Percentiles rank a stretch among this genome's conserved stretches.
phyloP scores from a whole-genome alignment of 805 yeast species.

The Candida broadrunensis region DNA sequence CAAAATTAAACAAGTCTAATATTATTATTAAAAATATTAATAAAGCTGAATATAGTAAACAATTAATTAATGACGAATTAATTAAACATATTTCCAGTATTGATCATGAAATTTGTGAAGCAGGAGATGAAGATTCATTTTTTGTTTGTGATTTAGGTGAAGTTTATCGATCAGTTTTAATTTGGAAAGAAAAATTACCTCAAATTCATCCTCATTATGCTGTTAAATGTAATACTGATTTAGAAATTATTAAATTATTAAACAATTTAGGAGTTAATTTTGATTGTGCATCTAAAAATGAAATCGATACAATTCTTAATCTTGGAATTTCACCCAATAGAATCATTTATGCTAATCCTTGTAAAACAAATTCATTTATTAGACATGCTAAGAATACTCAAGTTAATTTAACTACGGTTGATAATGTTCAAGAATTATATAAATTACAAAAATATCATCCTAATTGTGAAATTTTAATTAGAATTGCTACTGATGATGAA shows the following conservation, averaged over 20 bases:
- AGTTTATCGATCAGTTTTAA: conserved; percentile 54
- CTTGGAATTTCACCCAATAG: conserved; percentile 63
- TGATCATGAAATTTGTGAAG: conserved; percentile 56
- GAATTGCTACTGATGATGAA: conserved; percentile 88
- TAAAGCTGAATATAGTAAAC: not conserved
- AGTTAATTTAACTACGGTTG: conserved; percentile 81
- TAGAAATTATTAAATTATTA: conserved; percentile 53
- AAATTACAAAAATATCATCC: conserved; percentile 73
- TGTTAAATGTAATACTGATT: conserved; percentile 86
- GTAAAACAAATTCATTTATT: conserved; percentile 81
- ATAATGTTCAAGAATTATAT: conserved; percentile 78
- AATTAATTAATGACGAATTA: conserved; percentile 38
- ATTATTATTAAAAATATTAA: no score
- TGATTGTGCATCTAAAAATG: conserved; percentile 91
- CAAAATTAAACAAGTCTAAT: not conserved
- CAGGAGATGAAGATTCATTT: conserved; percentile 84
- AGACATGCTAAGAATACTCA: conserved; percentile 59
- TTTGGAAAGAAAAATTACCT: conserved; percentile 69
- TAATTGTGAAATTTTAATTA: conserved; percentile 62
- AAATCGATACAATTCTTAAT: conserved; percentile 63
- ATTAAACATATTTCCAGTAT: conserved; percentile 37
- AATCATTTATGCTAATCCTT: conserved; percentile 90
- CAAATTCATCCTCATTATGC: conserved; percentile 87
- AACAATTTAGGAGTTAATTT: conserved; percentile 68
- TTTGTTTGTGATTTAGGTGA: conserved; percentile 84